Evolutionary conservation across 2,329 filamentous ascomycete species (phyloP).

Genomic region (Aspergillus sp.): DNA sequence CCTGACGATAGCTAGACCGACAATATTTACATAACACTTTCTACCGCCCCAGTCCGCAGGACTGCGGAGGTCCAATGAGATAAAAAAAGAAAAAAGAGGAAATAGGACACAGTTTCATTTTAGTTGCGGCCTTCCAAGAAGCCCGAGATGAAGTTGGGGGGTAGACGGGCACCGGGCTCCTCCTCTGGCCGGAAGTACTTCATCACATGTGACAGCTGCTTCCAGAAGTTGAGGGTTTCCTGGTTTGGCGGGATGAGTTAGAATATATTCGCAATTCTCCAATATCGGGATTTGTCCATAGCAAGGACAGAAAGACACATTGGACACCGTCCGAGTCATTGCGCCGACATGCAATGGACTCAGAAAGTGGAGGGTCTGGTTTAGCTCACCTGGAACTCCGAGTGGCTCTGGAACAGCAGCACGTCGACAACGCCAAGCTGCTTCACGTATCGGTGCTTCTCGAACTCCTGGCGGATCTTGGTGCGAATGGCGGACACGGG

Average conservation of each 20-base stretch:
- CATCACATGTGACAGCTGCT: constrained; percentile 92
- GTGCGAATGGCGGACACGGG: constrained; percentile 85
- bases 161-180: constrained; percentile 72
- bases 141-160: constrained; percentile 85
- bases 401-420: constrained; percentile 83
- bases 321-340: no score
- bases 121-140: constrained; percentile 81
- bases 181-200: constrained; percentile 93
- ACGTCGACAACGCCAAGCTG: constrained; percentile 87
- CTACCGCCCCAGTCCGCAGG: constrained; percentile 21
- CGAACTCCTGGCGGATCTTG: constrained; percentile 94
- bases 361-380: neutral
- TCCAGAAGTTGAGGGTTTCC: constrained; percentile 99
- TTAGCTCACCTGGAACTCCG: constrained; percentile 80
- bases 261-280: neutral
- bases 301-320: neutral
- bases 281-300: neutral
- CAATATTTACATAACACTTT: constrained; percentile 40
- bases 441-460: constrained; percentile 89
- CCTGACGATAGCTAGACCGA: constrained; percentile 29
- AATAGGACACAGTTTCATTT: constrained; percentile 21
- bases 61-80: constrained; percentile 20
- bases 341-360: neutral
- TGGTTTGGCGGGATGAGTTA: constrained; percentile 36
- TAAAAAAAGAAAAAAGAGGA: constrained; percentile 16